phyloP scores from a whole-genome alignment of 2,329 filamentous ascomycete genomes.

The Polychaeton citri region DNA sequence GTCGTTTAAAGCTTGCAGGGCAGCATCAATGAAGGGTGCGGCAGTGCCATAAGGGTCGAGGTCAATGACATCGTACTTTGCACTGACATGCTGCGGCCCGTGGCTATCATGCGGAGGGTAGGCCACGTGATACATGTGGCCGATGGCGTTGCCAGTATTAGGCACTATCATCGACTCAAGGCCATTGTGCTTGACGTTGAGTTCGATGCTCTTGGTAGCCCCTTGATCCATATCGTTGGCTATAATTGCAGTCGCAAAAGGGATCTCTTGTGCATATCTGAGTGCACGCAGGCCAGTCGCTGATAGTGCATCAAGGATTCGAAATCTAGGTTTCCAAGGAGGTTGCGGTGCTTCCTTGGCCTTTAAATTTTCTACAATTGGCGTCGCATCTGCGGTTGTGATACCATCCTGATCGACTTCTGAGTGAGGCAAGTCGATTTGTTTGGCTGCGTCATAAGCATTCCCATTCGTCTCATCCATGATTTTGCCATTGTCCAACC shows the following conservation, averaged over 20 bases:
- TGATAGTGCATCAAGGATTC: conserved; percentile 88
- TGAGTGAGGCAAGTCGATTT: conserved; percentile 1
- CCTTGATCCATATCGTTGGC: conserved; percentile 61
- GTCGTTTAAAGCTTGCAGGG: conserved; percentile 74
- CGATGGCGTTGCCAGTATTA: conserved; percentile 69
- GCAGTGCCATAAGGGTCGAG: conserved; percentile 93
- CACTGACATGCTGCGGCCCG: conserved; percentile 23
- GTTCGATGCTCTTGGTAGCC: conserved; percentile 48
- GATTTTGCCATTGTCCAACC: conserved; percentile 4
- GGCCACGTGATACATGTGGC: conserved; percentile 66
- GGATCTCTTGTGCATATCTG: conserved; percentile 82
- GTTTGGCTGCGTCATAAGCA: not conserved
- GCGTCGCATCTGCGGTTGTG: not conserved
- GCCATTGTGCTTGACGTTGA: conserved; percentile 75
- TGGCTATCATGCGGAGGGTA: conserved; percentile 19
- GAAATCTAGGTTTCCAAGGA: conserved; percentile 40
- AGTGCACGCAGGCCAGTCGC: conserved; percentile 84
- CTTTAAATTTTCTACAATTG: conserved; percentile 4
- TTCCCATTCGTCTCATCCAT: conserved; percentile 6
- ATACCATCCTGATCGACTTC: conserved; percentile 1
- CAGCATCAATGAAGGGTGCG: conserved; percentile 80
- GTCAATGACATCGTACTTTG: conserved; percentile 82
- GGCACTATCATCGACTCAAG: conserved; percentile 58
- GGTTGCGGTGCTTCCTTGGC: conserved; percentile 4
- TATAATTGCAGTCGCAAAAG: conserved; percentile 39